Base-by-base conservation (phyloP, 768 basidiomycete species). In the Termitomyces eurrhizus region DNA sequence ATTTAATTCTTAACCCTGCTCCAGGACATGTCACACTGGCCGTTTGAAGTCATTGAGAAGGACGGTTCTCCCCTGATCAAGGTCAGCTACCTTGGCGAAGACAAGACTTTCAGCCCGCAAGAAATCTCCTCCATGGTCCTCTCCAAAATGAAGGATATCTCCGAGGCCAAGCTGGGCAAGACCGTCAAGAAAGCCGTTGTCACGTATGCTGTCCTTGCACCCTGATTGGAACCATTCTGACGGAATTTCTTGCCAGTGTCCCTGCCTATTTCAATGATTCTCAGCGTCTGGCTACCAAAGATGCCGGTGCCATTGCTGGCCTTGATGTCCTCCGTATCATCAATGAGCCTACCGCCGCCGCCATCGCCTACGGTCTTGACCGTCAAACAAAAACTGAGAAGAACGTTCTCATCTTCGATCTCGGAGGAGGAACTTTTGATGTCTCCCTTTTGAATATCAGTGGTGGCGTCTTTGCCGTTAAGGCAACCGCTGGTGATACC, bases 81-180 rank as follows among this genome's bases (percentile, higher is more conserved):
- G 80, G 95, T 98, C 65, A 84, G 93, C 71, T 98, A 99, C 79
- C 88, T 97, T 64, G 83, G 84, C 64, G 95, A 98, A 75, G 90
- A 90, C 65, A 98, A 98, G 80, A 90, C 89, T 61, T 98, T 98
- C 83, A 93, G 89, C 68, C 97, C 93, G 58, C 95, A 95, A 80
- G 97, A 99, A 78, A 95, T 99, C 73, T 99, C 97, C n/a, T 92
- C 97, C 65, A 99, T 98, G 97, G 97, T 99, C 68, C 88, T 99
- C 69, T 84, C 83, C 65, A 99, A 99, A 83, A 98, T 99, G 95
- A 98, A 97, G 86, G 97, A 98, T 77, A 97, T 95, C 69, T 93
- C 96, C 49, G 97, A 99, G 81, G 93, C 96, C 66, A 98, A 99
- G 80, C 91, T 99, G 67, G 95, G 97, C 69, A 96, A 95, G 84